These are phyloP conservation scores for Ceratobasidium sp. DNA, from an alignment of 1,284 basidiomycete species.

Conservation along the genomic window DNA sequence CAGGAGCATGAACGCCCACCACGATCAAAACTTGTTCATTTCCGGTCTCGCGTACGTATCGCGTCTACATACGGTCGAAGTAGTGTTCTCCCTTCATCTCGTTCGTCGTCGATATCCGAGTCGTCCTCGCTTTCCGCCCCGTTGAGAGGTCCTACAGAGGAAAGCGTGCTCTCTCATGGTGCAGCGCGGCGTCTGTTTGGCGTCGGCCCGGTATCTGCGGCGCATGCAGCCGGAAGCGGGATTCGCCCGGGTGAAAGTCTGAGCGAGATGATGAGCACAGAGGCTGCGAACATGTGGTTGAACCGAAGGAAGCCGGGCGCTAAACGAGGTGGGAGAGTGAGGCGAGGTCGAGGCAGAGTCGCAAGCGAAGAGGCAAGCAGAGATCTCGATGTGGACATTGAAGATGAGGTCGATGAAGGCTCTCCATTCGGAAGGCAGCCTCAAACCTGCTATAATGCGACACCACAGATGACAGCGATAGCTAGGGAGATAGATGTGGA, in stretches of 20 bases:
- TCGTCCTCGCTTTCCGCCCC: constrained; percentile 48
- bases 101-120: constrained; percentile 44
- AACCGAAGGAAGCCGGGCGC: constrained; percentile 8
- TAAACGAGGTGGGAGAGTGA: constrained; percentile 11
- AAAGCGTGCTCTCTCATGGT: constrained; percentile 23
- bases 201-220: constrained; percentile 32
- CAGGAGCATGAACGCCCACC: constrained; percentile 8
- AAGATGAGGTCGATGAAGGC: constrained; percentile 27
- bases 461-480: constrained; percentile 28
- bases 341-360: constrained; percentile 13
- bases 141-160: constrained; percentile 43
- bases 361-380: constrained; percentile 23
- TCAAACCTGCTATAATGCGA: constrained; percentile 7
- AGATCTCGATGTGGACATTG: constrained; percentile 18
- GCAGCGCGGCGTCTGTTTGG: constrained; percentile 31
- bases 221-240: constrained; percentile 30
- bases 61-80: constrained; percentile 40
- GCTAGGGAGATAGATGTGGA: constrained; percentile 52
- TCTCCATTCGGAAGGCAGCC: constrained; percentile 26
- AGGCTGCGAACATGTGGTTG: constrained; percentile 42
- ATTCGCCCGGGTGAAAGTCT: constrained; percentile 27
- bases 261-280: constrained; percentile 42
- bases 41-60: constrained; percentile 48
- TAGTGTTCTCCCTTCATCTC: constrained; percentile 33
- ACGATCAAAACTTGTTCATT: constrained; percentile 43